Evolutionary conservation across 2,329 filamentous ascomycete genomes (phyloP).

Genomic region (Hymenoscyphus albidus): DNA sequence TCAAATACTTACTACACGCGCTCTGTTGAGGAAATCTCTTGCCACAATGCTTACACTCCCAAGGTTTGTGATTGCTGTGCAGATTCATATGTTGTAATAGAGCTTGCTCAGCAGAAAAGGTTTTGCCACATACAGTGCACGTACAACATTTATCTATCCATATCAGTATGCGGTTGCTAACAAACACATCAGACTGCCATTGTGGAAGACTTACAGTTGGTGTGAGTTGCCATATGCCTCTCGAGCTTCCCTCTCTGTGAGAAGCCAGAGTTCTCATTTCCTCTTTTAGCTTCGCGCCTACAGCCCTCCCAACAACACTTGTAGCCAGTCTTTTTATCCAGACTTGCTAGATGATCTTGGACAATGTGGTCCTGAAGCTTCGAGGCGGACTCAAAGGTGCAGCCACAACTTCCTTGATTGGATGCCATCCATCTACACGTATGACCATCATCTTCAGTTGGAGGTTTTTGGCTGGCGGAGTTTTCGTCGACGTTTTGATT

Average conservation of each 20-base stretch:
- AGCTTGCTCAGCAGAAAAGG: conserved; percentile 64
- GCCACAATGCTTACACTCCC: conserved; percentile 50
- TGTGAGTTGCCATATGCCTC: conserved; percentile 62
- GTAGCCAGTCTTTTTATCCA: conserved; percentile 47
- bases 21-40: conserved; percentile 65
- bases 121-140: conserved; percentile 52
- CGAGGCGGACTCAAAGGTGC: conserved; percentile 35
- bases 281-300: conserved; percentile 37
- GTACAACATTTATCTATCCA: conserved; percentile 55
- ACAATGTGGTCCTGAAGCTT: conserved; percentile 55
- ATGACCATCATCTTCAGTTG: conserved; percentile 15
- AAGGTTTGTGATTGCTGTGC: conserved; percentile 63
- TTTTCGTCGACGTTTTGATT: neutral
- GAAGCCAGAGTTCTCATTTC: conserved; percentile 45
- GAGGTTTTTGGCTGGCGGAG: conserved; percentile 1
- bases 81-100: conserved; percentile 64
- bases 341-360: conserved; percentile 44
- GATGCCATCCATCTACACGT: conserved; percentile 30
- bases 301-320: conserved; percentile 56
- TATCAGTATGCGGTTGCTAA: conserved; percentile 33
- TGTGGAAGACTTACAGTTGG: conserved; percentile 50
- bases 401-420: conserved; percentile 18
- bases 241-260: conserved; percentile 60
- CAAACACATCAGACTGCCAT: neutral
- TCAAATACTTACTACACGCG: conserved; percentile 51